Percentiles rank a stretch among this genome's conserved stretches.
Evolutionary conservation across 306 rosid species (phyloP).

Genomic region (Glycine soja): DNA sequence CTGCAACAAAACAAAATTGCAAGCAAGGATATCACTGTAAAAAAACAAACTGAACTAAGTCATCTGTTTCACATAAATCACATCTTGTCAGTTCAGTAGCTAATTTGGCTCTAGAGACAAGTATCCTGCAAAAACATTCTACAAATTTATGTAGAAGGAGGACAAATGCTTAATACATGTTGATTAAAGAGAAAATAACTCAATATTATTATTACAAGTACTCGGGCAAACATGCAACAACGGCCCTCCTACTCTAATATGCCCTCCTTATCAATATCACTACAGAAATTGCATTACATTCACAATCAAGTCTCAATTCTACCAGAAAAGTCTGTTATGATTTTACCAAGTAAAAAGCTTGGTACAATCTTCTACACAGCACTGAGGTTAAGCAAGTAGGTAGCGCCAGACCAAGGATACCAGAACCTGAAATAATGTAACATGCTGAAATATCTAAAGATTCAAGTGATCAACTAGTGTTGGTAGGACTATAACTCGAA

Average conservation of each 20-base stretch:
- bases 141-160: background rate
- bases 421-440: slow-evolving; percentile 41
- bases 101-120: background rate
- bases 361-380: slow-evolving; percentile 13
- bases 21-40: background rate
- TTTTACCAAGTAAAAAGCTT: slow-evolving; percentile 30
- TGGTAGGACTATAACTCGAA: background rate
- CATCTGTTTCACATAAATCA: slow-evolving; percentile 23
- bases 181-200: slow-evolving; percentile 15
- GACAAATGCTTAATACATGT: background rate
- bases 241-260: background rate
- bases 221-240: background rate
- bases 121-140: too few species aligned
- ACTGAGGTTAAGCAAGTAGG: slow-evolving; percentile 13
- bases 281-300: slow-evolving; percentile 10
- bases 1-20: background rate
- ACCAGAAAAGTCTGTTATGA: slow-evolving; percentile 4
- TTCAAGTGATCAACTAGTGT: background rate
- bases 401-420: background rate
- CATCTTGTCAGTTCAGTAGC: background rate
- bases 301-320: background rate
- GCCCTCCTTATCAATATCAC: background rate
- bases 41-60: slow-evolving; percentile 1
- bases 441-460: background rate
- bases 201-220: background rate